Evolutionary conservation across 2,329 filamentous ascomycete genomes (phyloP).

Genomic region (Penicillium sp.): DNA sequence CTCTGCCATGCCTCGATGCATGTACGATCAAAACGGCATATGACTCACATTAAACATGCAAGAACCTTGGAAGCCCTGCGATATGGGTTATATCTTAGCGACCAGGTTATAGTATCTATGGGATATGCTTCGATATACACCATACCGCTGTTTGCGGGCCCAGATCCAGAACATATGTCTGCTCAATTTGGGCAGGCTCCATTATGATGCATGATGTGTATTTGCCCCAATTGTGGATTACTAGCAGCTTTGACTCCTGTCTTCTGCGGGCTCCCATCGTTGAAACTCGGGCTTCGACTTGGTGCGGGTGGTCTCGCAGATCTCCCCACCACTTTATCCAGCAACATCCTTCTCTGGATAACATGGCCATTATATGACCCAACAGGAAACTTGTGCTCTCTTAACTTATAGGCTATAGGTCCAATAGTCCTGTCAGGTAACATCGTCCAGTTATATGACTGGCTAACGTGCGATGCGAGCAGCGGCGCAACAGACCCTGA

Average conservation of each 20-base stretch:
- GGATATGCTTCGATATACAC: neutral
- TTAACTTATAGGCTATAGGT: neutral
- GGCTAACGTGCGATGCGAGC: slow-evolving; percentile 5
- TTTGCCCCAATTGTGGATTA: neutral
- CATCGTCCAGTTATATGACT: slow-evolving; percentile 7
- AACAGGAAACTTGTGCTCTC: slow-evolving; percentile 5
- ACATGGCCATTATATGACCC: slow-evolving; percentile 1
- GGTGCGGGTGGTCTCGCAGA: neutral
- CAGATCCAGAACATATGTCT: neutral
- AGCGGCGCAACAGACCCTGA: slow-evolving; percentile 11
- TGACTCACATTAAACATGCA: slow-evolving; percentile 6
- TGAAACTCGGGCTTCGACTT: neutral
- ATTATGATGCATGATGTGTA: slow-evolving; percentile 3
- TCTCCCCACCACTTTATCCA: slow-evolving; percentile 2
- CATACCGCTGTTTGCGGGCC: slow-evolving; percentile 5
- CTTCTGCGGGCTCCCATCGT: slow-evolving; percentile 6
- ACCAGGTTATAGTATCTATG: neutral
- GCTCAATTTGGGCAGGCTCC: neutral
- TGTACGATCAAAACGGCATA: slow-evolving; percentile 1
- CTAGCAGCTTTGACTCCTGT: neutral
- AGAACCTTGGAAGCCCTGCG: neutral
- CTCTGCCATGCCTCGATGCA: slow-evolving; percentile 8
- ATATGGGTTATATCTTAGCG: neutral
- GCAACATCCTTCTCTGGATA: slow-evolving; percentile 17
- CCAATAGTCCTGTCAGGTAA: slow-evolving; percentile 13